Evolutionary conservation across 1,139 yeast species (phyloP).

Genomic region (Saccharomycopsis hybrid): DNA sequence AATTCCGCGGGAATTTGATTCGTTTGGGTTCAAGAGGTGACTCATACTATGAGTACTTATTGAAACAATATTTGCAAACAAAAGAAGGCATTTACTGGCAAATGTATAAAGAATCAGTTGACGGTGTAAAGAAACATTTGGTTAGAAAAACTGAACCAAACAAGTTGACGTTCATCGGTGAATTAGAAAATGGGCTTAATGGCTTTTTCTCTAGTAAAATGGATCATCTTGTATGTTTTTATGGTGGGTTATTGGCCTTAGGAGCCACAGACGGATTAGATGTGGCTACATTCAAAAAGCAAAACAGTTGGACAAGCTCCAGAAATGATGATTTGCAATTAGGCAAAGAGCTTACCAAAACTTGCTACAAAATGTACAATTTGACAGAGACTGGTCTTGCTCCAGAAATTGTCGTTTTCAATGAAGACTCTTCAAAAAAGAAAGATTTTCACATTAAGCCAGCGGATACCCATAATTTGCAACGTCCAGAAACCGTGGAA

Average conservation of each 20-base stretch:
- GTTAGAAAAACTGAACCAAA: conserved; percentile 55
- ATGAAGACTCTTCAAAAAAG: conserved; percentile 31
- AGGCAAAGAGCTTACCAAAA: conserved; percentile 69
- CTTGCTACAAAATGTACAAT: conserved; percentile 83
- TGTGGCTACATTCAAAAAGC: conserved; percentile 43
- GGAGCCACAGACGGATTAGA: conserved; percentile 81
- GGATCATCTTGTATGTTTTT: conserved; percentile 93
- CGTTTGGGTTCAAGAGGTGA: conserved; percentile 90
- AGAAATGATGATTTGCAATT: conserved; percentile 55
- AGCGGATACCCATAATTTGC: conserved; percentile 73
- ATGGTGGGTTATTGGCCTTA: conserved; percentile 83
- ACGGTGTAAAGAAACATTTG: conserved; percentile 65
- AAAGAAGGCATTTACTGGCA: conserved; percentile 57
- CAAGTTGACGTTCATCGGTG: conserved; percentile 69
- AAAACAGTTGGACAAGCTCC: conserved; percentile 37
- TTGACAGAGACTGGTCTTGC: conserved; percentile 68
- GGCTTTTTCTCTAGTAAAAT: conserved; percentile 65
- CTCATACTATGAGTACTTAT: conserved; percentile 83
- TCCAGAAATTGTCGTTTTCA: conserved; percentile 86
- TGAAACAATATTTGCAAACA: conserved; percentile 83
- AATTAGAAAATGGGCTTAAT: conserved; percentile 59
- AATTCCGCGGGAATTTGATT: conserved; percentile 56
- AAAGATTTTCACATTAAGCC: conserved; percentile 66
- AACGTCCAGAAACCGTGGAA: conserved; percentile 93
- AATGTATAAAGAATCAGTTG: conserved; percentile 73